phyloP scores from a whole-genome alignment of 2,329 filamentous ascomycete species.

The Hymenoscyphus linearis region DNA sequence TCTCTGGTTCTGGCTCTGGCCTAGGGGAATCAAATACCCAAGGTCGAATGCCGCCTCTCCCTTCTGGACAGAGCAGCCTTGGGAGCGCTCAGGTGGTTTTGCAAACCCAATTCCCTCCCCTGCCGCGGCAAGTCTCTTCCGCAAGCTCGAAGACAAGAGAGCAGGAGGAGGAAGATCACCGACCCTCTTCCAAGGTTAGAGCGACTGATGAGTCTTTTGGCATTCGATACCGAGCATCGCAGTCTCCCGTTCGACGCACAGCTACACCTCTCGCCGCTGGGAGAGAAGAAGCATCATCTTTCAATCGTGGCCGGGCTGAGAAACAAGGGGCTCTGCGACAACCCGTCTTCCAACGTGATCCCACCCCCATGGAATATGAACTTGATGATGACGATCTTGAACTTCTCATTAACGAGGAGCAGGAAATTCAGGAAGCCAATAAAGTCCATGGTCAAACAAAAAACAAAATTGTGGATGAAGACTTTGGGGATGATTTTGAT shows the following conservation, averaged over 20 bases:
- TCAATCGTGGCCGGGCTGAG: not conserved
- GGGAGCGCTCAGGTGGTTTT: constrained; percentile 28
- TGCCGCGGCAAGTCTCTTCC: constrained; percentile 6
- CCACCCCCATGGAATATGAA: constrained; percentile 18
- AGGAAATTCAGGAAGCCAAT: constrained; percentile 12
- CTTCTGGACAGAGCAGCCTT: constrained; percentile 20
- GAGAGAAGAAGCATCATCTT: not conserved
- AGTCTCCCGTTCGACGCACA: constrained; percentile 9
- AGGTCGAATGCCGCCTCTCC: constrained; percentile 7
- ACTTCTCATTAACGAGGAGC: constrained; percentile 24
- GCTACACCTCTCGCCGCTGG: not conserved
- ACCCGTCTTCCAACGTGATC: constrained; percentile 20
- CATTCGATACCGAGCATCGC: constrained; percentile 7
- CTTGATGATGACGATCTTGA: constrained; percentile 24
- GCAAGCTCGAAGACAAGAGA: not conserved
- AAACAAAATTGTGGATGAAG: constrained; percentile 7
- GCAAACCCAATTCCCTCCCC: constrained; percentile 27
- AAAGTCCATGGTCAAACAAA: not conserved
- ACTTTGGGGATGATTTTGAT: constrained; percentile 22
- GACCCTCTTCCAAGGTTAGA: not conserved
- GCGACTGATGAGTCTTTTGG: not conserved
- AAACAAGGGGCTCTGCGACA: constrained; percentile 10
- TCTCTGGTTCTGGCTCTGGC: not conserved
- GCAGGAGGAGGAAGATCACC: not conserved
- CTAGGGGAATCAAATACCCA: constrained; percentile 10